phyloP scores from a whole-genome alignment of 2,329 filamentous ascomycete genomes.

The Arthrobotrys pseudoclavata region DNA sequence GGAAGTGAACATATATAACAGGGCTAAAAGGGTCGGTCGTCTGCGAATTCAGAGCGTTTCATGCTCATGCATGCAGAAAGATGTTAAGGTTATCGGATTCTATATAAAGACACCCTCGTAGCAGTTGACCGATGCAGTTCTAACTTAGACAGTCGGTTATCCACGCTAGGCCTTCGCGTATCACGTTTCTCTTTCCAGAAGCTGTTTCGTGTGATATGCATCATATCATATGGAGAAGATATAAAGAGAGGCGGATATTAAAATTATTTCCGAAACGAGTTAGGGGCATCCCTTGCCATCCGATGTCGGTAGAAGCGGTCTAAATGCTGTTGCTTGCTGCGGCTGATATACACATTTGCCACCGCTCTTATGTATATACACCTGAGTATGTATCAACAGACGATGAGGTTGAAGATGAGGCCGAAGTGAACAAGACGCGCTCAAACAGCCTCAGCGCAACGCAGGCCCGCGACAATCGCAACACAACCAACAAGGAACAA shows the following conservation, averaged over 20 bases:
- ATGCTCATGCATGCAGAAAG: too few species aligned
- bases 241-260: not conserved
- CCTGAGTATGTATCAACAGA: too few species aligned
- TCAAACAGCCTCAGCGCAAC: constrained; percentile 47
- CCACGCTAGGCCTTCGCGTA: too few species aligned
- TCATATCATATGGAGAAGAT: not conserved
- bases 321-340: not conserved
- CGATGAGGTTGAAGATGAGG: not conserved
- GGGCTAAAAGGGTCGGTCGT: too few species aligned
- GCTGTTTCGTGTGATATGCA: constrained; percentile 8
- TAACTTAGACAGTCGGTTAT: too few species aligned
- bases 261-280: not conserved
- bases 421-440: constrained; percentile 26
- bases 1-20: too few species aligned
- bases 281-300: not conserved
- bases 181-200: not conserved
- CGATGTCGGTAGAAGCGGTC: too few species aligned
- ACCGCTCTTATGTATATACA: too few species aligned
- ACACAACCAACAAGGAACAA: constrained; percentile 18
- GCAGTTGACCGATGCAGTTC: too few species aligned
- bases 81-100: too few species aligned
- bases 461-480: constrained; percentile 13
- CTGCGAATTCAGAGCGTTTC: too few species aligned
- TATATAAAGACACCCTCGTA: too few species aligned
- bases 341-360: not conserved